Evolutionary conservation across 192 early-diverging fungal species (phyloP).

Genomic region (Chytriomyces confervae): DNA sequence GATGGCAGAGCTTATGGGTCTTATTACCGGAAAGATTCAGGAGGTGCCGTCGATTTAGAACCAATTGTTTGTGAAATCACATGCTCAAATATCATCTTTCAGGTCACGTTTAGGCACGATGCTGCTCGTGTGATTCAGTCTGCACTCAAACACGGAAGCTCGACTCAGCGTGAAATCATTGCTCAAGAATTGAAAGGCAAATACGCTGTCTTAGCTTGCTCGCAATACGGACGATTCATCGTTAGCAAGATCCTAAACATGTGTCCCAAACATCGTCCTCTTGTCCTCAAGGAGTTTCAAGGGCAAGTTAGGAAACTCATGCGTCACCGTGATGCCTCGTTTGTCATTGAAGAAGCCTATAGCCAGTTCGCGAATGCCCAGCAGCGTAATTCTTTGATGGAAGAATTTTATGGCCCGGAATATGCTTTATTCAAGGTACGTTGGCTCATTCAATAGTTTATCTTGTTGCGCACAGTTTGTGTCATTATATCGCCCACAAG

Average conservation of each 20-base stretch:
- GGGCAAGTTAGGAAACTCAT: constrained; percentile 84
- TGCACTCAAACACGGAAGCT: constrained; percentile 86
- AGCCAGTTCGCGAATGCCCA: constrained; percentile 75
- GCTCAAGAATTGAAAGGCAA: constrained; percentile 81
- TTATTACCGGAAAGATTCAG: constrained; percentile 79
- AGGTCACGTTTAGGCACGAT: constrained; percentile 93
- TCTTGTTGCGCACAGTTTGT: constrained; percentile 3
- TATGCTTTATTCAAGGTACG: constrained; percentile 81
- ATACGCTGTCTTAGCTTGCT: constrained; percentile 74
- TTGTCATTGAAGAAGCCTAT: constrained; percentile 85
- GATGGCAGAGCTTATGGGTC: constrained; percentile 82
- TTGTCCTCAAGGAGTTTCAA: constrained; percentile 80
- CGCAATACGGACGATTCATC: constrained; percentile 89
- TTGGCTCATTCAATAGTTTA: constrained; percentile 3
- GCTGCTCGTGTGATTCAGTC: constrained; percentile 91
- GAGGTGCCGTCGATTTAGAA: constrained; percentile 51
- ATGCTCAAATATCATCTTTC: not conserved
- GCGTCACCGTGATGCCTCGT: constrained; percentile 86
- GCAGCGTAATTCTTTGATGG: constrained; percentile 75
- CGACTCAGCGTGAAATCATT: constrained; percentile 75
- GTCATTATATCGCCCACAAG: constrained; percentile 8
- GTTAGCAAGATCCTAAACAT: constrained; percentile 85
- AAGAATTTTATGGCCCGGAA: constrained; percentile 95
- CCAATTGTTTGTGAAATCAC: not conserved
- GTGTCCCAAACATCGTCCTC: constrained; percentile 71